Conservation (phyloP, 768 basidiomycete species). For the Termitomyces sp. region DNA sequence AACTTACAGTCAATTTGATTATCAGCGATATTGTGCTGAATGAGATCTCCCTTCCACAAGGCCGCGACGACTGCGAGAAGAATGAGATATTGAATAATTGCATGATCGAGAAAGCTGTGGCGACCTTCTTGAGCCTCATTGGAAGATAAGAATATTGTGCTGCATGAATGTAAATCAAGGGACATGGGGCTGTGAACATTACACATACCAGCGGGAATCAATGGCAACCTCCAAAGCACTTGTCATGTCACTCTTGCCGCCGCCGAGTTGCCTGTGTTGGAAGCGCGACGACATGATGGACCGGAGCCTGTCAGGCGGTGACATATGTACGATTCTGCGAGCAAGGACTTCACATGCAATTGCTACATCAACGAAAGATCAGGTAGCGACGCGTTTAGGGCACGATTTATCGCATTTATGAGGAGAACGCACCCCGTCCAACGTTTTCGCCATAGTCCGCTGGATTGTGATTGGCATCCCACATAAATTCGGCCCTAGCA, state of each 20-base stretch:
- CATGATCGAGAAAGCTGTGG: constrained; percentile 7
- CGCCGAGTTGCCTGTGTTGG: constrained; percentile 65
- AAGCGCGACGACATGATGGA: constrained; percentile 77
- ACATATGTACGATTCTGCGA: constrained; percentile 68
- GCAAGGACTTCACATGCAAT: constrained; percentile 83
- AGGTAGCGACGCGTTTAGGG: constrained; percentile 1
- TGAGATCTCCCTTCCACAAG: constrained; percentile 77
- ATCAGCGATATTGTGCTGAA: constrained; percentile 71
- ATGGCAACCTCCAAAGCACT: constrained; percentile 89
- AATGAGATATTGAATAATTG: neutral
- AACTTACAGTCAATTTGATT: constrained; percentile 73
- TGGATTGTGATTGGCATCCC: constrained; percentile 75
- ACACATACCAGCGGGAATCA: constrained; percentile 74
- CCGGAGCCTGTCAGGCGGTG: constrained; percentile 56
- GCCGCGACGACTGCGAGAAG: constrained; percentile 58
- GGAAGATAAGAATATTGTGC: constrained; percentile 81
- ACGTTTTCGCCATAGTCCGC: constrained; percentile 85
- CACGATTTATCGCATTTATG: neutral
- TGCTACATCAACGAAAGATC: constrained; percentile 32
- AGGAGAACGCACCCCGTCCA: constrained; percentile 53
- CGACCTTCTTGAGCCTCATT: constrained; percentile 78
- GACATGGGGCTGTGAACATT: neutral
- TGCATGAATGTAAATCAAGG: constrained; percentile 18
- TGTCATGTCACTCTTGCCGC: constrained; percentile 64
- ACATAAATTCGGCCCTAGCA: constrained; percentile 74